Base-by-base conservation (phyloP, 228 moss, liverwort and hornwort genomes). In the Sphagnum fallax region DNA sequence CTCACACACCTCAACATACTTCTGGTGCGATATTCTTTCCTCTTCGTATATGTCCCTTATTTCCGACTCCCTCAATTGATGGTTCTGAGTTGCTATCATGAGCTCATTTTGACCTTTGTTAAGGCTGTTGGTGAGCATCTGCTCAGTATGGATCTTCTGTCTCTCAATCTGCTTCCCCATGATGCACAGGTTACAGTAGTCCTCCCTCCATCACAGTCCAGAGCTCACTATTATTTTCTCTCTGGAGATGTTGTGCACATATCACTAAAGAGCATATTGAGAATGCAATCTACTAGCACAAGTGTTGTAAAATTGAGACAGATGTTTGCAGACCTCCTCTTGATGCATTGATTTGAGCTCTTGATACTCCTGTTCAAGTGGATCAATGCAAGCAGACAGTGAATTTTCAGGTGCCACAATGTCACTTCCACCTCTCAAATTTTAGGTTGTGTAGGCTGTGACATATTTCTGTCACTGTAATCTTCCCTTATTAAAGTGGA, bases 71-170 rank as follows among this genome's bases (percentile, higher is more conserved):
- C 81, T 74, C 47, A 74, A 69, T 48, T 76, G 18, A 5, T 81
- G 79, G 65, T 84, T 76, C 5, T 84, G 81, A 14, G 74, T 73
- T 57, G 78, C 62, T 4, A 11, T 73, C 18, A 81, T 3, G 13
- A 76, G 49, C 74, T 84, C 79, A 65, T 68, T 81, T 18, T 76
- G 81, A 53, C 76, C 67, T 47, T 70, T 76, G 1, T 84, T 76
- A 63, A 72, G 78, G 57, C 81, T 49, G 5, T 81, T 60, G 16
- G 2, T 74, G 6, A 70, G 32, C 62, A 81, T 74, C 63, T 13
- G 62, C 16, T 74, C 70, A 47, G 64, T 74, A 71, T 14, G 70
- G 55, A 74, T 60, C 64, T 74, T 81, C 1, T 81, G 78, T n/a
- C 79, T 79, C 65, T 10, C 68, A 11, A 81, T 0, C 84, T 81